A percentile compares a stretch with the other conserved stretches of the same genome.
These are phyloP conservation scores for Pelargonium myrrhifolium DNA, from an alignment of 441 rosid genomes.

Conservation along the genomic window DNA sequence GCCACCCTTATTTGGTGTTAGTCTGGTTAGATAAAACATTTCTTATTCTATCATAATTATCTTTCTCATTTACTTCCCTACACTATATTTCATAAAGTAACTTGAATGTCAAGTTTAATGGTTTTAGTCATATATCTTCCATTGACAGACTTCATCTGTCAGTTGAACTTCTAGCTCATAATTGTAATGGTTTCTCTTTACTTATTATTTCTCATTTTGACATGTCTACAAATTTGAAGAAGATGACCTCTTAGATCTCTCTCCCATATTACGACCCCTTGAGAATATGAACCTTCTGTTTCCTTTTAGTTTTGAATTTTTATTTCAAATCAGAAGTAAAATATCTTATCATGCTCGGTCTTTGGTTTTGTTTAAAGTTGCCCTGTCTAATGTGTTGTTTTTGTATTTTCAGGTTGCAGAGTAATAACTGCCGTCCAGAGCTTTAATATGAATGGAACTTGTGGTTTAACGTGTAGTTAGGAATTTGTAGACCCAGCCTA, in stretches of 20 bases:
- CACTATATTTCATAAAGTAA: neutral
- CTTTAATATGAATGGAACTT: neutral
- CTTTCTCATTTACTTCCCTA: neutral
- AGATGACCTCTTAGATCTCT: too few species aligned
- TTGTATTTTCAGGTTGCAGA: constrained; percentile 38
- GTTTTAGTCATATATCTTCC: neutral
- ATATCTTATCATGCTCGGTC: too few species aligned
- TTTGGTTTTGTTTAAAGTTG: neutral
- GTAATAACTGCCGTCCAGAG: constrained; percentile 19
- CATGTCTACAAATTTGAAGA: too few species aligned
- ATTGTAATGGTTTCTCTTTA: neutral
- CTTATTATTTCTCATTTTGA: too few species aligned
- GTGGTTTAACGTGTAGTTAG: too few species aligned
- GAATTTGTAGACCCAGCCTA: too few species aligned
- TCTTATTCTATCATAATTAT: neutral
- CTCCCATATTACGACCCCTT: too few species aligned
- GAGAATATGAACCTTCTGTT: too few species aligned
- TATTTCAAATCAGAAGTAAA: too few species aligned
- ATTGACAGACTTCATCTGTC: too few species aligned
- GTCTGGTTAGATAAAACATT: neutral
- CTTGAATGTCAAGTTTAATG: neutral
- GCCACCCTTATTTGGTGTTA: neutral
- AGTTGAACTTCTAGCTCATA: neutral
- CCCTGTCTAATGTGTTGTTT: neutral
- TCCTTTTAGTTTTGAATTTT: too few species aligned